phyloP scores from a whole-genome alignment of 306 rosid species.

The Coriaria nepalensis region DNA sequence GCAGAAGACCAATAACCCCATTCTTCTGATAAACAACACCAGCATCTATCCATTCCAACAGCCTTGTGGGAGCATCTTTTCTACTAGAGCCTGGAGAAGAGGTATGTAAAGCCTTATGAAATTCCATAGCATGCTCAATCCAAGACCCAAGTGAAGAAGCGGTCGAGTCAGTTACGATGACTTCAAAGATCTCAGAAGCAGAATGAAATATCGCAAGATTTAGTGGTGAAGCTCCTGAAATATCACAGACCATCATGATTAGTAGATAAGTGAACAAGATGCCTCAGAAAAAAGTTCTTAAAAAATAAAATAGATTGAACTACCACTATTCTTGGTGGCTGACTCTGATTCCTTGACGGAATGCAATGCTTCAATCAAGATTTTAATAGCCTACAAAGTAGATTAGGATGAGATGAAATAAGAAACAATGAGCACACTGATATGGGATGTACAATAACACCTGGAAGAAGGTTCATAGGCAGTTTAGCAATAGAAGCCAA shows the following conservation, averaged over 20 bases:
- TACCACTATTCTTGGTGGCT: constrained; percentile 51
- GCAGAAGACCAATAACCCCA: constrained; percentile 78
- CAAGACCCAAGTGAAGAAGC: constrained; percentile 76
- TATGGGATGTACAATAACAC: too few relatives aligned
- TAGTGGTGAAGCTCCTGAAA: constrained; percentile 70
- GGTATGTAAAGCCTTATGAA: constrained; percentile 74
- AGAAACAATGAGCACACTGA: not conserved
- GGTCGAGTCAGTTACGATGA: constrained; percentile 78
- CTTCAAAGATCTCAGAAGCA: constrained; percentile 97
- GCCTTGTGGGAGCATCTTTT: constrained; percentile 91
- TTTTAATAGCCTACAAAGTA: constrained; percentile 53
- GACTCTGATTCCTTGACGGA: constrained; percentile 71
- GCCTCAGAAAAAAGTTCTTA: not conserved
- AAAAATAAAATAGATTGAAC: constrained; percentile 1
- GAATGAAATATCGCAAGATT: constrained; percentile 88
- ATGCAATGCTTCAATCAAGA: constrained; percentile 69
- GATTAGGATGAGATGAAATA: not conserved
- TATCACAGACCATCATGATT: constrained; percentile 1
- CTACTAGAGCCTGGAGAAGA: constrained; percentile 88
- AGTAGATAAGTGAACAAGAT: not conserved
- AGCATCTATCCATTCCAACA: constrained; percentile 98
- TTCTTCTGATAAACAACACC: constrained; percentile 82
- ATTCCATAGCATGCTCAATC: constrained; percentile 85
- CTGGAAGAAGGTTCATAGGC: not conserved
- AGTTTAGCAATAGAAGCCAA: not conserved